Evolutionary conservation across 176 grass and related monocot species (phyloP).

Genomic region (Carex scoparia): DNA sequence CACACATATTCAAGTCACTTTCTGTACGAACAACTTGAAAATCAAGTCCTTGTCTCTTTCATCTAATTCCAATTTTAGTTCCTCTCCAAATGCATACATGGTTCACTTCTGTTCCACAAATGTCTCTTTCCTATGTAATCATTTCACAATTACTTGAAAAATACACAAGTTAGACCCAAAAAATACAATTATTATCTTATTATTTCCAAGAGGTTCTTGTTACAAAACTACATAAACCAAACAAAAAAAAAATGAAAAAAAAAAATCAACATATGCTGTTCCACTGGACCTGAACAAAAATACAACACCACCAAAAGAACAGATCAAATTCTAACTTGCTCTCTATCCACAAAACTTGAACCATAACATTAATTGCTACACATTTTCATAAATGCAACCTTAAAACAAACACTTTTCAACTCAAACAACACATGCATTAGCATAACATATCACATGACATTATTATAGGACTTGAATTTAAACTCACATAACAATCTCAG

Average conservation of each 20-base stretch:
- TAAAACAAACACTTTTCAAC: background rate
- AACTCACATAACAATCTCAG: constrained; percentile 94
- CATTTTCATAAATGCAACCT: background rate
- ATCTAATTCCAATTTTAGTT: constrained; percentile 1
- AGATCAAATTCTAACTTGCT: background rate
- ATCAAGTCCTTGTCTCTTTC: background rate
- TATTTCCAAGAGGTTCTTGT: background rate
- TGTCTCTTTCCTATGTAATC: background rate
- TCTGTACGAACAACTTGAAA: constrained; percentile 15
- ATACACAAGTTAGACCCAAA: background rate
- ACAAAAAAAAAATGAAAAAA: background rate
- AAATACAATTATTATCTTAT: background rate
- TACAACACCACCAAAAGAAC: background rate
- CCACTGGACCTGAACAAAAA: background rate
- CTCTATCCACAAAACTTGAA: constrained; percentile 1
- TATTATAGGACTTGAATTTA: background rate
- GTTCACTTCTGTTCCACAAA: background rate
- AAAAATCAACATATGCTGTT: background rate
- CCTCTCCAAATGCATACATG: constrained; percentile 15
- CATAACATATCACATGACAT: background rate
- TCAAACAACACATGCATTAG: background rate
- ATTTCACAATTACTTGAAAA: background rate
- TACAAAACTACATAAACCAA: background rate
- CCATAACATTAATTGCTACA: constrained; percentile 1
- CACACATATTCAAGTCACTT: background rate